phyloP scores from a whole-genome alignment of 2,329 filamentous ascomycete species.

The Parastagonospora avenae region DNA sequence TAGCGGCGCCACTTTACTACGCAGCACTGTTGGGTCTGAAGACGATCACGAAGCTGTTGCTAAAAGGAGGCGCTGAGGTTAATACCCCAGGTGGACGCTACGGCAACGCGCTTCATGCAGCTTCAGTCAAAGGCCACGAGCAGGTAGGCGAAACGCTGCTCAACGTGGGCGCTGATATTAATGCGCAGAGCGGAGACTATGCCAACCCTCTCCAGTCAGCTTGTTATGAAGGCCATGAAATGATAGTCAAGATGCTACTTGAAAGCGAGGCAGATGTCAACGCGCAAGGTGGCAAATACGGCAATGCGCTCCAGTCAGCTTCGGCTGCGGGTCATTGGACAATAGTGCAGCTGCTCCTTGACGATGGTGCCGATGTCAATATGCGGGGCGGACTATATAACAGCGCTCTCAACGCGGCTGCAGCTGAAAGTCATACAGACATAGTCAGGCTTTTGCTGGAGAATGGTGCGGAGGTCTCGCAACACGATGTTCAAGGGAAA shows the following conservation, averaged over 20 bases:
- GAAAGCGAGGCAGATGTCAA: background rate
- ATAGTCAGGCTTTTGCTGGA: background rate
- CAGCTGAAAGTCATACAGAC: background rate
- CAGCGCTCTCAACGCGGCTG: constrained; percentile 1
- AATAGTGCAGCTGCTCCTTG: constrained; percentile 9
- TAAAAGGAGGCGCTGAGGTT: too few relatives aligned
- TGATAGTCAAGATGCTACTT: background rate
- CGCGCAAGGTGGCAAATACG: background rate
- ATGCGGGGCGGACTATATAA: background rate
- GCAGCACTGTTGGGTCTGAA: constrained; percentile 7
- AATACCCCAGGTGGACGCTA: too few relatives aligned
- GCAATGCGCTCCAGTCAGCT: constrained; percentile 17
- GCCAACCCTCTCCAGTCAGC: background rate
- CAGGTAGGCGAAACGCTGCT: too few relatives aligned
- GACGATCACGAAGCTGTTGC: background rate
- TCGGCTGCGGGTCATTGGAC: background rate
- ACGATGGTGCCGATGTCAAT: constrained; percentile 7
- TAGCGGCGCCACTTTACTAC: constrained; percentile 7
- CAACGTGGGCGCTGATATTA: too few relatives aligned
- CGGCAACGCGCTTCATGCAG: background rate
- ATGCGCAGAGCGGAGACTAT: background rate
- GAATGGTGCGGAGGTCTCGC: background rate
- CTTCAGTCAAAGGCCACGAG: too few relatives aligned
- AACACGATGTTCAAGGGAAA: too few relatives aligned
- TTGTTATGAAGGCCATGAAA: background rate